Conservation (phyloP, 306 rosid species). For the Gynostemma pentaphyllum region DNA sequence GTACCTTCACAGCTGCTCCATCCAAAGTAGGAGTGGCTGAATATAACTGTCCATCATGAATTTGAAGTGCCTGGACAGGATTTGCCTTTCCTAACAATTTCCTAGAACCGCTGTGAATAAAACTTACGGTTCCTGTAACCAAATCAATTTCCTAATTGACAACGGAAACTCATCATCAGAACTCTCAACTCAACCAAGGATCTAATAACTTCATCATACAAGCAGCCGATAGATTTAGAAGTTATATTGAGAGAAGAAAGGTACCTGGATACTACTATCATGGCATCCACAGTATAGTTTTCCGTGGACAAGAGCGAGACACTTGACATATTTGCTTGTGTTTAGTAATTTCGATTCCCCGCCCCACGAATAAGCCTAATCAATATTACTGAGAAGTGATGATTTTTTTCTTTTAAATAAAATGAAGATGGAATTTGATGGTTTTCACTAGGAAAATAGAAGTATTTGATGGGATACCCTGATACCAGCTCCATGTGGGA, state of each 20-base stretch:
- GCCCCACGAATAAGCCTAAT: constrained; percentile 50
- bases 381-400: background rate
- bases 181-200: constrained; percentile 1
- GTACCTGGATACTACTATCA: constrained; percentile 79
- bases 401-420: background rate
- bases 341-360: constrained; percentile 55
- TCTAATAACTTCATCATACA: background rate
- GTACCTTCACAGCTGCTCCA: constrained; percentile 75
- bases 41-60: constrained; percentile 48
- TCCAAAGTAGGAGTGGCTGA: constrained; percentile 61
- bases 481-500: constrained; percentile 64
- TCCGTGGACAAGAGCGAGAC: constrained; percentile 48
- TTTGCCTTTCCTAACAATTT: constrained; percentile 63
- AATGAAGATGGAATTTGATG: background rate
- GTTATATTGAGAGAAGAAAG: background rate
- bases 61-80: constrained; percentile 59
- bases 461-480: constrained; percentile 36
- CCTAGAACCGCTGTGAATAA: constrained; percentile 57
- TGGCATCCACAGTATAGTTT: constrained; percentile 83
- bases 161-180: background rate
- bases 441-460: background rate
- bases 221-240: background rate
- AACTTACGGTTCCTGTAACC: constrained; percentile 47
- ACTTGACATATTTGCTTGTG: constrained; percentile 56
- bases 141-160: constrained; percentile 63